Evolutionary conservation across 257 asterid species (phyloP), one percentile per base, ranked within the genome.

Genomic region (Solanum boliviense): DNA sequence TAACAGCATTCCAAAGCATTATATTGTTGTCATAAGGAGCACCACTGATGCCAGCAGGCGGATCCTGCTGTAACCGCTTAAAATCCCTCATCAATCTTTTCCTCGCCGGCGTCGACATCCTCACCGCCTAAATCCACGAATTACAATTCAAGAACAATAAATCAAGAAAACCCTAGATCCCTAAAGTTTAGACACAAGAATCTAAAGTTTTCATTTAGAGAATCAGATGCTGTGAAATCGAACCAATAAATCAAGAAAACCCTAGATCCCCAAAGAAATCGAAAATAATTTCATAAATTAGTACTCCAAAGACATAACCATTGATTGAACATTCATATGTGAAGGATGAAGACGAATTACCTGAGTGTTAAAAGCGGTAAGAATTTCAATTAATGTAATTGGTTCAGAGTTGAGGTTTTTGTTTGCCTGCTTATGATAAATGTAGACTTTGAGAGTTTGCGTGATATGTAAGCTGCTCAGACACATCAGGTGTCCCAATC

Each of bases 41-140:
- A 18, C 98, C 99, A 39, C 98, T 96, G 90, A 96, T 94, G 84
- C 99, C 99, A 13, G 98, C 98, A 2, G 99, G 99, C 81, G 99
- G 98, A 88, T 96, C 99, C 89, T 94, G 98, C 93, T 95, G 98
- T 85, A 96, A 86, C 94, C 99, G 89, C 94, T 93, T 96, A 92
- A 96, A 96, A 89, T 96, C 99, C 95, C 99, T 95, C 99, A 96
- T 95, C 91, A 96, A 86, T 72, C 99, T 92, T 91, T 96, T 96
- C 94, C 94, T 95, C 2, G 99, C 92, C 44, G 99, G 94, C 82
- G 99, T 95, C 16, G 98, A 96, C 99, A 96, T 96, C 92, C 84
- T 60, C 56, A 31, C 31, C 83, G 34, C 81, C 88, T 25, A 65
- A 34, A 25, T 36, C 84, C 84, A 76, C 7, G 1, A 62, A 35